These are phyloP conservation scores for Potentilla sterilis DNA, from an alignment of 306 rosid species.

Conservation along the genomic window DNA sequence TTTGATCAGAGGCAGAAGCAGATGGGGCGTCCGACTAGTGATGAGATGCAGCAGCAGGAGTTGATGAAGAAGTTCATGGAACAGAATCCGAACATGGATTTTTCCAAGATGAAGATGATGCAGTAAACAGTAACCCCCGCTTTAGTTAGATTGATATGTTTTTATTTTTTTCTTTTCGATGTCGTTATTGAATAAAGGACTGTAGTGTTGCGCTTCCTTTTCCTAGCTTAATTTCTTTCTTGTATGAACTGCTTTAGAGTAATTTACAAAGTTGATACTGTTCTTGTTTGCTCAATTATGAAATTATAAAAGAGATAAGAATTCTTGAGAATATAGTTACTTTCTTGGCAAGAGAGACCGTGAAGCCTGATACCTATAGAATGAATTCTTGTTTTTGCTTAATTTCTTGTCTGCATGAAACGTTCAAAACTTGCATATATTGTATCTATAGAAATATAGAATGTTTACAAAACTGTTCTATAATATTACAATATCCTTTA, in stretches of 20 bases:
- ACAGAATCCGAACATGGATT: neutral
- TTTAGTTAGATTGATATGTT: neutral
- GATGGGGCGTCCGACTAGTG: slow-evolving; percentile 11
- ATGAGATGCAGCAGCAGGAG: slow-evolving; percentile 5
- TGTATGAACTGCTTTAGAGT: neutral
- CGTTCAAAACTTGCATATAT: too few relatives aligned
- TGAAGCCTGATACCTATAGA: too few relatives aligned
- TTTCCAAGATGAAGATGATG: neutral
- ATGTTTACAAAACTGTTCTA: too few relatives aligned
- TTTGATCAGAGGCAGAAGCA: slow-evolving; percentile 9
- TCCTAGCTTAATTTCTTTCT: neutral
- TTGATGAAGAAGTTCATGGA: neutral
- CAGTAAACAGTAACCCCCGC: neutral
- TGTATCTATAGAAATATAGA: too few relatives aligned
- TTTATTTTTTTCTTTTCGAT: neutral
- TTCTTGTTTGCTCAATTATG: neutral
- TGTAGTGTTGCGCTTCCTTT: neutral
- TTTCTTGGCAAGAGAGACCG: neutral
- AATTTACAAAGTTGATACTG: neutral
- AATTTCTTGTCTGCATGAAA: too few relatives aligned
- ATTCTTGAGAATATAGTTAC: neutral
- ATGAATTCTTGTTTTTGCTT: too few relatives aligned
- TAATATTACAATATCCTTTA: slow-evolving; percentile 14
- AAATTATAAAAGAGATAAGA: too few relatives aligned
- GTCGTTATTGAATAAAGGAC: neutral